Evolutionary conservation across 768 basidiomycete genomes (phyloP).

Genomic region (Tephrocybe sp.): DNA sequence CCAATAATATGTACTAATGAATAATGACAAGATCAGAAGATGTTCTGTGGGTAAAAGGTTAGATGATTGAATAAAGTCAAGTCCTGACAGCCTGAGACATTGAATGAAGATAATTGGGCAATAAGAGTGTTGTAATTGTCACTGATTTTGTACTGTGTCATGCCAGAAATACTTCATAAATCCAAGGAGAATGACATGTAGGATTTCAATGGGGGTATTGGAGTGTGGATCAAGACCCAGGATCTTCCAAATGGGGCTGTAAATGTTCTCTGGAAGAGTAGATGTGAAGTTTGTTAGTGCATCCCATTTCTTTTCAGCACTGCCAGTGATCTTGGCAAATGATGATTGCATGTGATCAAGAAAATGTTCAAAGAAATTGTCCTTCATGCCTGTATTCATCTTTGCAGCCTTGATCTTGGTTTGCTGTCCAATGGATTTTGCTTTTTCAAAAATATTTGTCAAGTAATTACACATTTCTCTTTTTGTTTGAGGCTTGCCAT

Average conservation of each 20-base stretch:
- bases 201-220: constrained; percentile 44
- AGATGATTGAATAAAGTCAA: too few relatives aligned
- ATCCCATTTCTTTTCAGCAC: too few relatives aligned
- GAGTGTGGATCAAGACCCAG: constrained; percentile 33
- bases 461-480: background rate
- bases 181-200: constrained; percentile 43
- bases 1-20: too few relatives aligned
- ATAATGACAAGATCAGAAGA: too few relatives aligned
- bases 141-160: constrained; percentile 27
- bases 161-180: constrained; percentile 50
- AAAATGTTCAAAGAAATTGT: constrained; percentile 9
- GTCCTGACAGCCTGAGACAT: constrained; percentile 34
- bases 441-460: background rate
- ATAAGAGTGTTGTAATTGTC: constrained; percentile 23
- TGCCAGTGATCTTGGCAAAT: too few relatives aligned
- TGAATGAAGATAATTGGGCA: constrained; percentile 25
- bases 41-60: too few relatives aligned
- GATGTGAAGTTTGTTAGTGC: too few relatives aligned
- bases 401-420: too few relatives aligned
- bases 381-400: constrained; percentile 6
- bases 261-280: too few relatives aligned
- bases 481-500: background rate
- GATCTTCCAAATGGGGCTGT: constrained; percentile 4
- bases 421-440: background rate
- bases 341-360: too few relatives aligned